Base-by-base conservation (phyloP, 2,329 filamentous ascomycete species). In the Botrytis aclada region DNA sequence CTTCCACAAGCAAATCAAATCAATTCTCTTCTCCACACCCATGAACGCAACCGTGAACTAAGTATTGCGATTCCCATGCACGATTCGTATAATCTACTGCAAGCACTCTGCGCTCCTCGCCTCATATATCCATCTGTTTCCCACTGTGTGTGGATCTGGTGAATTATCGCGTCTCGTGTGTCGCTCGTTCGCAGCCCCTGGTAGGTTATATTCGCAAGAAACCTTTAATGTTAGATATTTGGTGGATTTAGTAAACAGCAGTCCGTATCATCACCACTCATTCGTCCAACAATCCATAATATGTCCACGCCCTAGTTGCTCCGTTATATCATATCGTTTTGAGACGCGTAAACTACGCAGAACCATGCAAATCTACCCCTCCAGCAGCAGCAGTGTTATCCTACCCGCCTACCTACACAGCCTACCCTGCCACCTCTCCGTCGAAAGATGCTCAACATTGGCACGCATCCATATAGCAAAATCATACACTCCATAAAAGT, bases 131-230 rank as follows among this genome's bases (percentile, higher is more conserved):
- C 5, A 3, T 54, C 37, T 37, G 37, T n/a, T 54, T 2, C 25
- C 5, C 25, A n/a, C 3, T 14, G 25, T 6, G 47, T 7, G 47
- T 7, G 45, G 3, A 51, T 0, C 1, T 3, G 5, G 47, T n/a
- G n/a, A 14, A 3, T 29, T 54, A n/a, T n/a, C 25, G 47, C 25
- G 12, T 14, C 2, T 54, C 12, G 7, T 4, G 14, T 5, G 4
- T 45, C 43, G 43, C 43, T 51, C 25, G 22, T 10, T n/a, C 25
- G 22, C 25, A 5, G 47, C 22, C 0, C 22, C 10, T 14, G 12
- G 25, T n/a, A 16, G 0, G 16, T 8, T 43, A 43, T 39, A 12
- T 51, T 51, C 10, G 47, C 10, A 54, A n/a, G 12, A 6, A 6
- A 54, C 12, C 47, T 54, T n/a, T n/a, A n/a, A n/a, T 16, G 4